Percentiles rank a stretch among this genome's conserved stretches.
Evolutionary conservation across 2,329 filamentous ascomycete genomes (phyloP).

Genomic region (Sporothrix euskadiensis): DNA sequence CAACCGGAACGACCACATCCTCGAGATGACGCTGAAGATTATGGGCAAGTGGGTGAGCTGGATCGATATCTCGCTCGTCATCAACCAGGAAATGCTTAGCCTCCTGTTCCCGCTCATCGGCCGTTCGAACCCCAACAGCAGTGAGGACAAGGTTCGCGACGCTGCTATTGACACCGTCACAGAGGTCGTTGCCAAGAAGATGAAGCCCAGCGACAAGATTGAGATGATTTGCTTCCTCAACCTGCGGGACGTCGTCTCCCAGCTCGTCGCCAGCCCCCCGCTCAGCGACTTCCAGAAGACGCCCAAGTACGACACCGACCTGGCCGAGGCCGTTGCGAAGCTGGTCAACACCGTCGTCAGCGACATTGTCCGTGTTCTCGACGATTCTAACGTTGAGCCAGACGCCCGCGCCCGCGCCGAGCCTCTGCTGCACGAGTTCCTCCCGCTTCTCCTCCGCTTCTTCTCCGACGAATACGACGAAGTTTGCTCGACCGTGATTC

Average conservation of each 20-base stretch:
- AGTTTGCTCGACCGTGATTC: conserved; percentile 93
- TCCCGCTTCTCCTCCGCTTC: conserved; percentile 86
- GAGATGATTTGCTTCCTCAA: conserved; percentile 91
- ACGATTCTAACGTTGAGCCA: conserved; percentile 62
- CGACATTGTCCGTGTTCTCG: conserved; percentile 84
- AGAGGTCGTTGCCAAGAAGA: conserved; percentile 96
- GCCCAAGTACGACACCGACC: conserved; percentile 87
- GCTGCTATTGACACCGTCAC: conserved; percentile 93
- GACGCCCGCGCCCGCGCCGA: conserved; percentile 73
- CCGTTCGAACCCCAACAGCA: conserved; percentile 62
- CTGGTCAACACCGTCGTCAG: conserved; percentile 87
- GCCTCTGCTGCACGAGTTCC: conserved; percentile 76
- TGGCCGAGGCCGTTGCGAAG: conserved; percentile 92
- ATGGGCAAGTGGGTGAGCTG: conserved; percentile 97
- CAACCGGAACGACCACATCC: conserved; percentile 67
- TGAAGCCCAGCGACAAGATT: conserved; percentile 90
- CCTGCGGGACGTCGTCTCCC: conserved; percentile 77
- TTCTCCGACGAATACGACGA: conserved; percentile 98
- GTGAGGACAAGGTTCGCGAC: conserved; percentile 79
- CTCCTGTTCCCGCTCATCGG: conserved; percentile 84
- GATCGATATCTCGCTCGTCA: conserved; percentile 93
- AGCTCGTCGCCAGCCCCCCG: conserved; percentile 80
- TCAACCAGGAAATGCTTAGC: conserved; percentile 84
- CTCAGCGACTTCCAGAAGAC: conserved; percentile 77
- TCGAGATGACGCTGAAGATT: conserved; percentile 88